Evolutionary conservation across 2,329 filamentous ascomycete species (phyloP).

Genomic region (Trichophyton mentagrophytes): DNA sequence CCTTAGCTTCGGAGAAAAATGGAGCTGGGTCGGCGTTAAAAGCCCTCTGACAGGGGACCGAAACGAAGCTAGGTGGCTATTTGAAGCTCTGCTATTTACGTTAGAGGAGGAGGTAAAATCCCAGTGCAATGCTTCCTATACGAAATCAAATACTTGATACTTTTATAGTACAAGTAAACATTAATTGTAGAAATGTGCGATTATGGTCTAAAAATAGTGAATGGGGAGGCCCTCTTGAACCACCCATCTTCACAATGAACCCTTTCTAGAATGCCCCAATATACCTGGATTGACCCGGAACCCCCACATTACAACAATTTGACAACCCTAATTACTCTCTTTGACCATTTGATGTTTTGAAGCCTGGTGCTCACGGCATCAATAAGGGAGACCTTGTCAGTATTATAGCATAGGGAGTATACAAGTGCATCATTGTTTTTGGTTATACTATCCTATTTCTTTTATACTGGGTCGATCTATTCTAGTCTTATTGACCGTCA

Average conservation of each 20-base stretch:
- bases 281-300: neutral
- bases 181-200: neutral
- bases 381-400: neutral
- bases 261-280: neutral
- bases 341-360: neutral
- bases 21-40: constrained; percentile 31
- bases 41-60: constrained; percentile 31
- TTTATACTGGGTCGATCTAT: neutral
- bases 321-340: neutral
- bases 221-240: neutral
- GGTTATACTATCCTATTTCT: neutral
- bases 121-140: constrained; percentile 15
- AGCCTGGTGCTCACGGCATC: neutral
- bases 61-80: constrained; percentile 33
- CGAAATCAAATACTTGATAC: neutral
- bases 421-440: neutral
- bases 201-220: neutral
- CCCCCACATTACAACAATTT: neutral
- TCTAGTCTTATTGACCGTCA: neutral
- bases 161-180: neutral
- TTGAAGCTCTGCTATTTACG: constrained; percentile 27
- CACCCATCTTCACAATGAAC: neutral
- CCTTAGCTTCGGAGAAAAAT: constrained; percentile 14
- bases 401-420: neutral
- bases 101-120: constrained; percentile 27